Evolutionary conservation across 1,284 basidiomycete genomes (phyloP).

Genomic region (Ustilago shanxiensis): DNA sequence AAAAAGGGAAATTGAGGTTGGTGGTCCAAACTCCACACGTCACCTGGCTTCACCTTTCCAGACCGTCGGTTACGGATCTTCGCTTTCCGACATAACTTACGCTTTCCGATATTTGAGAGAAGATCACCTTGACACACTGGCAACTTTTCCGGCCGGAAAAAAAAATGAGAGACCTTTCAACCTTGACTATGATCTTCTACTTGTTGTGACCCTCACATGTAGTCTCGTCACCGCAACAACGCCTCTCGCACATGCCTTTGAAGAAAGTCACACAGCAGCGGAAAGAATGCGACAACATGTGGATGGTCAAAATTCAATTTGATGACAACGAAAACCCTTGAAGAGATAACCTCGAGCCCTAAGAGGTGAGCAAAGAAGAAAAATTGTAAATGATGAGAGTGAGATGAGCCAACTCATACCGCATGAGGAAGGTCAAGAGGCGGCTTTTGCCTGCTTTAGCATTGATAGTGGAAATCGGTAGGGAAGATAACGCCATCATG

Average conservation of each 20-base stretch:
- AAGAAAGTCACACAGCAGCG: background rate
- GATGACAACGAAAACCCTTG: background rate
- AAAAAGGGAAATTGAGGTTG: background rate
- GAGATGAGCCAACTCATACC: background rate
- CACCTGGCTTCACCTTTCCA: background rate
- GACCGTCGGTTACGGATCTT: background rate
- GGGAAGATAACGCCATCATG: conserved; percentile 92
- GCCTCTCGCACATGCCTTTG: no score
- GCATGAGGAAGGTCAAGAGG: background rate
- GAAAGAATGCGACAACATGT: background rate
- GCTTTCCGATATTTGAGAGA: no score
- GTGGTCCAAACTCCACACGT: conserved; percentile 5
- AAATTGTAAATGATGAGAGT: background rate
- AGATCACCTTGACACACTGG: background rate
- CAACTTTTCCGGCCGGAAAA: conserved; percentile 4
- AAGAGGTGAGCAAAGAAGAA: conserved; percentile 8
- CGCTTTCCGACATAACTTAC: conserved; percentile 5
- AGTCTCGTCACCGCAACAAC: no score
- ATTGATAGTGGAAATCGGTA: conserved; percentile 72
- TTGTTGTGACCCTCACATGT: background rate
- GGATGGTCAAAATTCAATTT: background rate
- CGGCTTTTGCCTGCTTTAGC: conserved; percentile 18
- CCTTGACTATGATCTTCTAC: background rate
- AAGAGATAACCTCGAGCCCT: conserved; percentile 6
- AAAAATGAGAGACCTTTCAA: no score